Base-by-base conservation (phyloP, 306 rosid genomes). In the Cucumis melo region DNA sequence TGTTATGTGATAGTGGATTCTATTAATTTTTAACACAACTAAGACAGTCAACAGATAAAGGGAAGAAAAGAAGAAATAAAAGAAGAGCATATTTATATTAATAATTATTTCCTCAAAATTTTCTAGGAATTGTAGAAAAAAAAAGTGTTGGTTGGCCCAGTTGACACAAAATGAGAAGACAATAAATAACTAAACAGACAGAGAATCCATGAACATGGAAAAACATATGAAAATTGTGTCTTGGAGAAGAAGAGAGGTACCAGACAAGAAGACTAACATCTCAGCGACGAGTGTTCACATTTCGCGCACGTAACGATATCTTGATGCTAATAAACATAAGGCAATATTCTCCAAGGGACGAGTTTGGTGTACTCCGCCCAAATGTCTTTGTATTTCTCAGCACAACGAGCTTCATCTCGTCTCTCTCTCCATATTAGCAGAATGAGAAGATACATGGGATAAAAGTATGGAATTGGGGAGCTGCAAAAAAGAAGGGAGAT, bases 281-380 rank as follows among this genome's bases (percentile, higher is more conserved):
- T 51, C 24, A 7, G 3, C 27, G 20, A 46, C 27, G 24, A 48
- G 29, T 2, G 42, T 50, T 46, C 54, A 24, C 16, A 51, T 72
- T 72, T 29, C 4, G 13, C 0, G 10, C 76, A 50, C 6, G 44
- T 50, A 51, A 51, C 24, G 0, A 36, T 5, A 16, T 51, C 48
- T 24, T 0, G 12, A 15, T 73, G 48, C 78, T 80, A 89, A 68
- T 86, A 87, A 60, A 87, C 84, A 68, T 84, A 89, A 62, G 98
- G 98, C 70, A 93, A 78, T 79, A 93, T 93, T 89, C 97, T 91
- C 97, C 96, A 93, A 11, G 98, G 96, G 80, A 93, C 98, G 75
- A 85, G 92, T 50, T 70, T 77, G 9, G 96, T 14, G 74, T 91
- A 93, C 81, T 91, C 87, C 1, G 77, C 78, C 98, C 98, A 93